A percentile compares a stretch with the other conserved stretches of the same genome.
phyloP scores from a whole-genome alignment of 306 rosid species.

The Castanea crenata region DNA sequence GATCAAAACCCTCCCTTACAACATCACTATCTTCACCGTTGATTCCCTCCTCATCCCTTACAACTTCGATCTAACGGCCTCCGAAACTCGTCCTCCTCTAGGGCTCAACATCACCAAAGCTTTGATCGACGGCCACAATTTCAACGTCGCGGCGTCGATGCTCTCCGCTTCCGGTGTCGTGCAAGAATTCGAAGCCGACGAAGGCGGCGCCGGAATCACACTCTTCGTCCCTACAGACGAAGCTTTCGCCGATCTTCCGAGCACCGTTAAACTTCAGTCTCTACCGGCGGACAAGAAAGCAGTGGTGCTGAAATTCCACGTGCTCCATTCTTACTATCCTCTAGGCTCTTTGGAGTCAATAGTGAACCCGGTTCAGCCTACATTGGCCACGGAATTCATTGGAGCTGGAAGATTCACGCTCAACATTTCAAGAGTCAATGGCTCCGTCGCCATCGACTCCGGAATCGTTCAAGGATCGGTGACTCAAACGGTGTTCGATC shows the following conservation, averaged over 20 bases:
- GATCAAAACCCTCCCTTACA: slow-evolving; percentile 79
- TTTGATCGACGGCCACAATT: slow-evolving; percentile 73
- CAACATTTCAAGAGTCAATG: slow-evolving; percentile 75
- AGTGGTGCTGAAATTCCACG: slow-evolving; percentile 75
- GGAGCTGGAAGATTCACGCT: slow-evolving; percentile 90
- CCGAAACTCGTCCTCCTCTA: slow-evolving; percentile 72
- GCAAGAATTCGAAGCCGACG: slow-evolving; percentile 82
- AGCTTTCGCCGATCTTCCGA: slow-evolving; percentile 73
- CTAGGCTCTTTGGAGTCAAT: slow-evolving; percentile 82
- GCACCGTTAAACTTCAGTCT: slow-evolving; percentile 60
- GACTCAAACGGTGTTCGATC: slow-evolving; percentile 87
- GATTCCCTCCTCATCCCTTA: slow-evolving; percentile 68
- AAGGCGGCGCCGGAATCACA: slow-evolving; percentile 95
- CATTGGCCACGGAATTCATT: slow-evolving; percentile 83
- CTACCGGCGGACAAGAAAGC: slow-evolving; percentile 83
- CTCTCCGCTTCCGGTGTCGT: slow-evolving; percentile 84
- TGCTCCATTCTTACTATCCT: slow-evolving; percentile 86
- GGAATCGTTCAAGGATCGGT: slow-evolving; percentile 79
- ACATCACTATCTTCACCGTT: slow-evolving; percentile 72
- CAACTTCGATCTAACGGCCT: slow-evolving; percentile 87
- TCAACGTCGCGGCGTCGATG: slow-evolving; percentile 93
- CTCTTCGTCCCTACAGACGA: slow-evolving; percentile 78
- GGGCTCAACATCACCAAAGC: slow-evolving; percentile 77
- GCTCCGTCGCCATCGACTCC: slow-evolving; percentile 73
- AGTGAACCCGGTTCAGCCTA: slow-evolving; percentile 95